Conservation (phyloP, 306 rosid species). For the Cucurbita maxima region DNA sequence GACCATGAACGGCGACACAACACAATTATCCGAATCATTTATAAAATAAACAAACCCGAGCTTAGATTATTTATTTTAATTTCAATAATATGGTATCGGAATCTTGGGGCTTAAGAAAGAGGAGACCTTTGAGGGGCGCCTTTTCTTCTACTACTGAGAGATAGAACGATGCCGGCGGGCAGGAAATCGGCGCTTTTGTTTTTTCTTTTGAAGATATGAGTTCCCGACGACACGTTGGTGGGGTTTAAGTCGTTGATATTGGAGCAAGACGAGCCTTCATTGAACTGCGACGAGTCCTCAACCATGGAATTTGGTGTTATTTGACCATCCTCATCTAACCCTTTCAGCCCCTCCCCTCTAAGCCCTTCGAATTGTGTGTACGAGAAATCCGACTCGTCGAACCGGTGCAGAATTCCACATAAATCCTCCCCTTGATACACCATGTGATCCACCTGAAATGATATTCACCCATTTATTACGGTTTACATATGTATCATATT, state of each 20-base stretch:
- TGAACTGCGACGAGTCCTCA: constrained; percentile 18
- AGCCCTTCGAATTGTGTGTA: constrained; percentile 76
- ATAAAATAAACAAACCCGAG: neutral
- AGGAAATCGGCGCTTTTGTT: constrained; percentile 37
- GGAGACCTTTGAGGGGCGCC: constrained; percentile 99
- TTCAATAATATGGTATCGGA: neutral
- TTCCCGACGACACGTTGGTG: neutral
- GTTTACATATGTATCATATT: too few species aligned
- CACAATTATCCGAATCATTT: neutral
- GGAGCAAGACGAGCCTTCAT: constrained; percentile 34
- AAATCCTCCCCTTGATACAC: constrained; percentile 51
- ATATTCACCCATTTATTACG: too few species aligned
- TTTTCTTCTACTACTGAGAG: constrained; percentile 77
- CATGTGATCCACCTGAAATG: constrained; percentile 44
- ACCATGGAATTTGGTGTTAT: constrained; percentile 23
- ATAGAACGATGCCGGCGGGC: constrained; percentile 43
- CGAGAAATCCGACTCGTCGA: constrained; percentile 63
- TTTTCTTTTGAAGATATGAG: constrained; percentile 19
- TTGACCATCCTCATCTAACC: constrained; percentile 27
- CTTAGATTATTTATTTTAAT: neutral
- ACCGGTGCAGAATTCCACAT: constrained; percentile 38
- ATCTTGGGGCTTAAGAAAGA: constrained; percentile 27
- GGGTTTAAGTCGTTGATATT: neutral
- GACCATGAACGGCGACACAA: neutral
- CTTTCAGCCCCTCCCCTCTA: constrained; percentile 47